These are phyloP conservation scores for Arachis hypogaea DNA, from an alignment of 306 rosid species.

Conservation along the genomic window DNA sequence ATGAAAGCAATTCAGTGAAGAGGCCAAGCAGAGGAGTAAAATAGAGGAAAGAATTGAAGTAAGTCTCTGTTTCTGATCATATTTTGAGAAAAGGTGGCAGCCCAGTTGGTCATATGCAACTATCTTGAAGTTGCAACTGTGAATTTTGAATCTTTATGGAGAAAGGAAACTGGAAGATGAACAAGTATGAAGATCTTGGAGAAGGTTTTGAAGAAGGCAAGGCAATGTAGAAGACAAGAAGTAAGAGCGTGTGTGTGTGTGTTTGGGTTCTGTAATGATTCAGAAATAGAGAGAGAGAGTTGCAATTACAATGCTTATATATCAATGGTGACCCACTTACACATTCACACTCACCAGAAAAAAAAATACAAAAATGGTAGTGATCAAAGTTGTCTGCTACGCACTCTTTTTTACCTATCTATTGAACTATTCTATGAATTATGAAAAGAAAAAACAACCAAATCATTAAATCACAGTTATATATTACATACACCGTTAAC, in stretches of 20 bases:
- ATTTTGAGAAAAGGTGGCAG: neutral
- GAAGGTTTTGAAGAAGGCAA: conserved; percentile 24
- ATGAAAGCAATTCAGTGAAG: conserved; percentile 36
- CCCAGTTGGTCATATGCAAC: conserved; percentile 25
- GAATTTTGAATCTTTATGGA: conserved; percentile 25
- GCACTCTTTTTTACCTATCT: no score
- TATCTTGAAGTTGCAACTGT: conserved; percentile 27
- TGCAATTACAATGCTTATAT: no score
- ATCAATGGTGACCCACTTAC: no score
- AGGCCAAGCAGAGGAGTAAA: conserved; percentile 22
- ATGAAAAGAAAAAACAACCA: no score
- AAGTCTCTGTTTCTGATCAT: neutral
- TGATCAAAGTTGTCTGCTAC: no score
- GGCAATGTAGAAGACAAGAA: conserved; percentile 53
- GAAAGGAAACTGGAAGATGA: neutral
- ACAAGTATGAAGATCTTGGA: conserved; percentile 42
- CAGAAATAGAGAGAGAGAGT: no score
- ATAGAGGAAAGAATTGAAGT: neutral
- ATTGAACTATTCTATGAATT: no score
- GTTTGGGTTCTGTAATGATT: neutral
- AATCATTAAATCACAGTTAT: no score
- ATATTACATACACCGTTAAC: no score
- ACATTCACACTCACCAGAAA: no score
- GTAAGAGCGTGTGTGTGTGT: neutral
- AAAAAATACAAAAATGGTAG: no score